These are phyloP conservation scores for Incumbomyces delicatus DNA, from an alignment of 2,329 filamentous ascomycete species.

Conservation along the genomic window DNA sequence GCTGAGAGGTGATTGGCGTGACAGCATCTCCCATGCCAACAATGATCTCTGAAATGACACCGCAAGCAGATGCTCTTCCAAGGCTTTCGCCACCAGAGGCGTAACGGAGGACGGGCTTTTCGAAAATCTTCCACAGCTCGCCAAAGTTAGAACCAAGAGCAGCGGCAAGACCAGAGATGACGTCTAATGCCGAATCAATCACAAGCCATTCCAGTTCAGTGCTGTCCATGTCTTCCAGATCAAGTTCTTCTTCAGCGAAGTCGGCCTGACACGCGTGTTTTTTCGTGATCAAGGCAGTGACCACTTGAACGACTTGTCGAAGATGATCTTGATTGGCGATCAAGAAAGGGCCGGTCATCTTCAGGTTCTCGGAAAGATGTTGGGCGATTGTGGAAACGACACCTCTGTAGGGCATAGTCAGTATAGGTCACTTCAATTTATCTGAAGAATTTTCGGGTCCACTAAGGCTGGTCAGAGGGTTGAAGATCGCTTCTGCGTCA, in stretches of 20 bases:
- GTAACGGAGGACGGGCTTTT: conserved; percentile 83
- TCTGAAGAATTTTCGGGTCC: no score
- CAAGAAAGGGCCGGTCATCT: conserved; percentile 79
- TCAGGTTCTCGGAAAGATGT: conserved; percentile 80
- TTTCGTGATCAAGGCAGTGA: conserved; percentile 74
- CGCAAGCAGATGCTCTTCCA: conserved; percentile 82
- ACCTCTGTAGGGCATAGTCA: conserved; percentile 47
- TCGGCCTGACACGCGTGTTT: conserved; percentile 90
- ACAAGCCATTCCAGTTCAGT: conserved; percentile 98
- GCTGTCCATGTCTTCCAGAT: conserved; percentile 63
- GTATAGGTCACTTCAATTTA: conserved; percentile 17
- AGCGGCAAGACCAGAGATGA: conserved; percentile 71
- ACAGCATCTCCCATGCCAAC: conserved; percentile 74
- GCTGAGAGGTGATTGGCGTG: conserved; percentile 65
- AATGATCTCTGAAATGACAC: conserved; percentile 83
- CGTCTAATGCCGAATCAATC: conserved; percentile 87
- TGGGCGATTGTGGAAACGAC: conserved; percentile 94
- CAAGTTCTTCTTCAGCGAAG: conserved; percentile 68
- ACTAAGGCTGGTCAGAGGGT: conserved; percentile 31
- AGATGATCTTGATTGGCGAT: conserved; percentile 60
- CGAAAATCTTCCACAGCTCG: conserved; percentile 91
- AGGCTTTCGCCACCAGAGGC: conserved; percentile 75
- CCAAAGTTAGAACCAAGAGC: conserved; percentile 72
- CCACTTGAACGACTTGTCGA: conserved; percentile 63
- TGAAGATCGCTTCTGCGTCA: conserved; percentile 77